These are phyloP conservation scores for Taphrina pruni DNA, from an alignment of 1,139 yeast genomes.

Conservation along the genomic window DNA sequence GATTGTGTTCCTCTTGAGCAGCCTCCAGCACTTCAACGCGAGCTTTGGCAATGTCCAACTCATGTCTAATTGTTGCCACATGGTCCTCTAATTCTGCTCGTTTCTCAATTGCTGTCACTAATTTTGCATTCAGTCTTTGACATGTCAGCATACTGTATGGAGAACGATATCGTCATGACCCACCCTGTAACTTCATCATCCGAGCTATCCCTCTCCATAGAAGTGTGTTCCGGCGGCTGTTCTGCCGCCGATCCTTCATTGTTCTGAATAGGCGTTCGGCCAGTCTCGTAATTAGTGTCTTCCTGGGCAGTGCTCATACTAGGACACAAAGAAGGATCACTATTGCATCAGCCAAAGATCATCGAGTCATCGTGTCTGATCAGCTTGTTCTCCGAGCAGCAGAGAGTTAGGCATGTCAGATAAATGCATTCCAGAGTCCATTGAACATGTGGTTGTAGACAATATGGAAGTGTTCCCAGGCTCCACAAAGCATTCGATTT, in stretches of 20 bases:
- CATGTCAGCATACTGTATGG: conserved; percentile 3
- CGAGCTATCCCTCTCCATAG: background rate
- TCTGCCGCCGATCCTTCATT: background rate
- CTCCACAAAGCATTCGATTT: background rate
- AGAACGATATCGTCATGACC: too few relatives aligned
- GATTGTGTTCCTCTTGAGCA: conserved; percentile 48
- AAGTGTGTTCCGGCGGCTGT: background rate
- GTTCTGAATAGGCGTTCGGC: background rate
- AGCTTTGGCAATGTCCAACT: conserved; percentile 43
- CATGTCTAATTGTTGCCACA: conserved; percentile 48
- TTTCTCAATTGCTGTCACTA: conserved; percentile 52
- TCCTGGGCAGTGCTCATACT: background rate
- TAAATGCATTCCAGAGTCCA: too few relatives aligned
- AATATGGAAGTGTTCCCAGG: background rate
- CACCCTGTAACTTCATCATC: conserved; percentile 17
- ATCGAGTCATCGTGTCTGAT: too few relatives aligned
- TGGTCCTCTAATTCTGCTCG: conserved; percentile 54
- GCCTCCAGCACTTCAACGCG: conserved; percentile 45
- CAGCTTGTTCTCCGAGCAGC: too few relatives aligned
- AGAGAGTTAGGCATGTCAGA: too few relatives aligned
- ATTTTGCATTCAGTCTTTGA: conserved; percentile 45
- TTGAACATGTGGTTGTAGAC: background rate
- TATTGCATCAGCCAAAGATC: background rate
- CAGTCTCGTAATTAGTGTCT: background rate
- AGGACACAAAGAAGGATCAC: background rate